Conservation (phyloP, 2,329 filamentous ascomycete genomes). For the Neopestalotiopsis clavispora region DNA sequence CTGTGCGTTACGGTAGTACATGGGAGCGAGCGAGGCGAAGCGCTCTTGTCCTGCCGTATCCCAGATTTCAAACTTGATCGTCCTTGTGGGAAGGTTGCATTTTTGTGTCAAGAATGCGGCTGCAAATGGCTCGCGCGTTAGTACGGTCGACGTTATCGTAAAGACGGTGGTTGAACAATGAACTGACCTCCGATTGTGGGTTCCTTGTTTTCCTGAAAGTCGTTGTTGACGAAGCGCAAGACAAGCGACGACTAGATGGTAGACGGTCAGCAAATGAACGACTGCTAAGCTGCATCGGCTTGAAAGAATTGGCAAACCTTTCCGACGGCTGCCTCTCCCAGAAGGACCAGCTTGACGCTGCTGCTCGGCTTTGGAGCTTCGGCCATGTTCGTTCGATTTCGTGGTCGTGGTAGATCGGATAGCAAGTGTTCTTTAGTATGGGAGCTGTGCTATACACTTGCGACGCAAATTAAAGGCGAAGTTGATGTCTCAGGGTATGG, state of each 20-base stretch:
- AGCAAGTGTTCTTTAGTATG: background rate
- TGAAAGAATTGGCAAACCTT: conserved; percentile 67
- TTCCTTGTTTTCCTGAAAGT: conserved; percentile 99
- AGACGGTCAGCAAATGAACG: background rate
- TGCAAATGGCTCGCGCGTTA: conserved; percentile 40
- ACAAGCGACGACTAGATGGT: conserved; percentile 84
- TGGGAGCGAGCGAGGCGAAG: conserved; percentile 93
- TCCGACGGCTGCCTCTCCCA: conserved; percentile 96
- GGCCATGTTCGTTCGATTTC: conserved; percentile 67
- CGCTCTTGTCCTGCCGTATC: conserved; percentile 98
- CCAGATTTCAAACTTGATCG: conserved; percentile 96
- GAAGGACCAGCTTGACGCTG: conserved; percentile 98
- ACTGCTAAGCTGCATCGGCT: background rate
- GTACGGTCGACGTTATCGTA: background rate
- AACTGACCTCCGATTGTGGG: conserved; percentile 92
- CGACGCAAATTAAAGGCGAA: background rate
- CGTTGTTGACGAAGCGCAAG: conserved; percentile 98
- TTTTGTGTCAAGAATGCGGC: conserved; percentile 98
- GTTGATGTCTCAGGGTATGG: conserved; percentile 5
- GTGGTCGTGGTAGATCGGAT: background rate
- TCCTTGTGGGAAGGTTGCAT: conserved; percentile 92
- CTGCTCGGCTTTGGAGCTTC: conserved; percentile 91
- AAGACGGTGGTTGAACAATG: conserved; percentile 16
- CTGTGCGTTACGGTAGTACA: conserved; percentile 99
- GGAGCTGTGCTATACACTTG: background rate